These are phyloP conservation scores for Vanderwaltozyma polyspora DNA, from an alignment of 805 yeast species.

Conservation along the genomic window DNA sequence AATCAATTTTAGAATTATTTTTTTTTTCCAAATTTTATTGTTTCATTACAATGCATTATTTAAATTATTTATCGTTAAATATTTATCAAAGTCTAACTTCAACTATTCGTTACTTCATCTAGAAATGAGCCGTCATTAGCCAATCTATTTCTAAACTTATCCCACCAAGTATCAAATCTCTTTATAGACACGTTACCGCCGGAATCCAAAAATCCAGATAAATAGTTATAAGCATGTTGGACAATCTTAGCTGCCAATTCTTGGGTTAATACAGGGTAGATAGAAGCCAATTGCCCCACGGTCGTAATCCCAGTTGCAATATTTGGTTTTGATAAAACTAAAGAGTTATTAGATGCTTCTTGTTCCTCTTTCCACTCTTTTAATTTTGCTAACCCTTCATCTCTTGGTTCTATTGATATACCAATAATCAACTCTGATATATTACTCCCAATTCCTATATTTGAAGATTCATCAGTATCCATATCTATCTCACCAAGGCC, in stretches of 20 bases:
- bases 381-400: conserved; percentile 51
- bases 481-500: conserved; percentile 48
- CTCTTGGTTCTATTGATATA: conserved; percentile 77
- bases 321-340: conserved; percentile 22
- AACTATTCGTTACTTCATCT: conserved; percentile 33
- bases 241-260: conserved; percentile 77
- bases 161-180: conserved; percentile 93
- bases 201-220: conserved; percentile 75
- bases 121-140: conserved; percentile 75
- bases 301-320: conserved; percentile 17
- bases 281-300: conserved; percentile 23
- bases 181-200: conserved; percentile 78
- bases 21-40: neutral
- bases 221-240: conserved; percentile 80
- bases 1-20: too few relatives aligned
- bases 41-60: too few relatives aligned
- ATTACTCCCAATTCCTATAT: conserved; percentile 26
- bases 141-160: conserved; percentile 64
- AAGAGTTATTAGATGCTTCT: conserved; percentile 13
- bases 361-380: conserved; percentile 30
- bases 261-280: conserved; percentile 38
- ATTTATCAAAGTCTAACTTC: too few relatives aligned
- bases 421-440: conserved; percentile 48
- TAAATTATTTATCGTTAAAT: too few relatives aligned
- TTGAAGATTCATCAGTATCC: conserved; percentile 37